These are phyloP conservation scores for Phytopythium montanum DNA, from an alignment of 352 stramenopile species.

Conservation along the genomic window DNA sequence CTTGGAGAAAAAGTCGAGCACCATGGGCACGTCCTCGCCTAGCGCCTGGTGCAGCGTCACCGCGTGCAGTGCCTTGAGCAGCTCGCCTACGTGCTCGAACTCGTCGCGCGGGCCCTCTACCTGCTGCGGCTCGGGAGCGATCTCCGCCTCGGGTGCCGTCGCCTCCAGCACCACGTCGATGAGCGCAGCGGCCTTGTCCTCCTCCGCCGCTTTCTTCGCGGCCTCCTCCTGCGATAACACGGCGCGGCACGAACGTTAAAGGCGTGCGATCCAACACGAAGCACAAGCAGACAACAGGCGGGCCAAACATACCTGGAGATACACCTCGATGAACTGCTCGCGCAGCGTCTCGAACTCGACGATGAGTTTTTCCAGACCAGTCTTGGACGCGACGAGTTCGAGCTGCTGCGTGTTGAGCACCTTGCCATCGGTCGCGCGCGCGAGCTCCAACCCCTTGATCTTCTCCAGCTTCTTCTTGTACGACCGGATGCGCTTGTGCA, in stretches of 20 bases:
- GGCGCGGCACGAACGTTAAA: not conserved
- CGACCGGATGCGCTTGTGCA: conserved; percentile 80
- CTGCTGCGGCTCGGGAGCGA: conserved; percentile 5
- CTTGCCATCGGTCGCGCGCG: conserved; percentile 44
- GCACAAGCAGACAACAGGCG: not conserved
- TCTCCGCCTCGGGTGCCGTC: conserved; percentile 3
- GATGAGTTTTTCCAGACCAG: conserved; percentile 71
- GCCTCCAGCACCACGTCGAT: conserved; percentile 12
- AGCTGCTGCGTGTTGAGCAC: conserved; percentile 73
- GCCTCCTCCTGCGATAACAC: conserved; percentile 26
- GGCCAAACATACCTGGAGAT: conserved; percentile 17
- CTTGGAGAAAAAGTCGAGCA: conserved; percentile 84
- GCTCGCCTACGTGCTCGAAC: conserved; percentile 55
- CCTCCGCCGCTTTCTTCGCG: conserved; percentile 23
- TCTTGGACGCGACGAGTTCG: conserved; percentile 63
- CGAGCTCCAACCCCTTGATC: conserved; percentile 60
- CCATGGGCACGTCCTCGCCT: conserved; percentile 72
- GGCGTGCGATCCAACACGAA: not conserved
- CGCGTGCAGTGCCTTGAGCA: conserved; percentile 76
- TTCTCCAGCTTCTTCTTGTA: conserved; percentile 88
- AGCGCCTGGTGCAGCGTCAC: conserved; percentile 73
- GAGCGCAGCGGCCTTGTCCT: conserved; percentile 7
- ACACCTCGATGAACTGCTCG: conserved; percentile 75
- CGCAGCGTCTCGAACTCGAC: conserved; percentile 69
- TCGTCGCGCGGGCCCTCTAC: conserved; percentile 17